A percentile compares a stretch with the other conserved stretches of the same genome.
phyloP scores from a whole-genome alignment of 352 stramenopile genomes.

The Phytophthora hybrid region DNA sequence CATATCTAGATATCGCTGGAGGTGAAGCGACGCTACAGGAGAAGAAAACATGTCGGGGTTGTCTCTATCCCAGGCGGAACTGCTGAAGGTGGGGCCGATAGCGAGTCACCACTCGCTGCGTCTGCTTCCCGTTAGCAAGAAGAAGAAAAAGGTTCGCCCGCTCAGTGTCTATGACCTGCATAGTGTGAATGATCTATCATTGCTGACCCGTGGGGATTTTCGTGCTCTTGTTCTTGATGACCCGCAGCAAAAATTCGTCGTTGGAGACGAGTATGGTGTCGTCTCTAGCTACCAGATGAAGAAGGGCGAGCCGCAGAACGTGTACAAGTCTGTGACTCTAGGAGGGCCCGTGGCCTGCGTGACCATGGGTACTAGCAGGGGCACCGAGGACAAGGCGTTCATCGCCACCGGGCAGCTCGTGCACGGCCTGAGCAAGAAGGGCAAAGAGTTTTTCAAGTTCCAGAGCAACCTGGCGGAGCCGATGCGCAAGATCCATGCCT shows the following conservation, averaged over 20 bases:
- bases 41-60: slow-evolving; percentile 52
- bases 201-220: neutral
- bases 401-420: slow-evolving; percentile 77
- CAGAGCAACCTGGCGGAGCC: slow-evolving; percentile 87
- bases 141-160: slow-evolving; percentile 82
- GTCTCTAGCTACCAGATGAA: slow-evolving; percentile 89
- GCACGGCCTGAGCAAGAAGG: slow-evolving; percentile 84
- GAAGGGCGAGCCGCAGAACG: slow-evolving; percentile 75
- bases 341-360: slow-evolving; percentile 69
- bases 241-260: slow-evolving; percentile 86
- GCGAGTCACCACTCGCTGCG: slow-evolving; percentile 79
- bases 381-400: slow-evolving; percentile 77
- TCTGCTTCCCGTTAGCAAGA: slow-evolving; percentile 84
- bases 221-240: neutral
- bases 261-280: slow-evolving; percentile 85
- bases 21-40: slow-evolving; percentile 12
- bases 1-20: slow-evolving; percentile 21
- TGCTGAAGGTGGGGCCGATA: slow-evolving; percentile 85
- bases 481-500: slow-evolving; percentile 74
- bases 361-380: slow-evolving; percentile 76
- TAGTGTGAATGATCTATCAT: too few species aligned
- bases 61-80: slow-evolving; percentile 71
- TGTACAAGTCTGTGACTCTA: slow-evolving; percentile 76
- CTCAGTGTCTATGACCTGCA: neutral
- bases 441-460: slow-evolving; percentile 90